phyloP scores from a whole-genome alignment of 2,329 filamentous ascomycete species.

The Akanthomyces dipterigenus region DNA sequence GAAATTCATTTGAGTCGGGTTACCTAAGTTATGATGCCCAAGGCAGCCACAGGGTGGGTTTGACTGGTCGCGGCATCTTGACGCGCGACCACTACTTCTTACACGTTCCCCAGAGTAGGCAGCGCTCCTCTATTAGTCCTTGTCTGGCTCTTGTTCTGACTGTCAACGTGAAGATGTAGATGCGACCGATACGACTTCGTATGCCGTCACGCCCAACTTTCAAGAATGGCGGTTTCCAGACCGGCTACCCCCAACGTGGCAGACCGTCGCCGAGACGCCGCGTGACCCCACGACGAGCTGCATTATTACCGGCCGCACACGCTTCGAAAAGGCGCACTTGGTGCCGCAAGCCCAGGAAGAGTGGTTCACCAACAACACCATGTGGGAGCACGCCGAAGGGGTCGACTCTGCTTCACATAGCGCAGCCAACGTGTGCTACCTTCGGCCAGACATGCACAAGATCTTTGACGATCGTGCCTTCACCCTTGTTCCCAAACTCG shows the following conservation, averaged over 20 bases:
- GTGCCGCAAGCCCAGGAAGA: not conserved
- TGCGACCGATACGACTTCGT: not conserved
- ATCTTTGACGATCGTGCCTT: slow-evolving; percentile 3
- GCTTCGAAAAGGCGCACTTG: not conserved
- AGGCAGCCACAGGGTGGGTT: not conserved
- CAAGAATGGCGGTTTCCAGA: slow-evolving; percentile 11
- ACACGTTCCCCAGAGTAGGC: slow-evolving; percentile 2
- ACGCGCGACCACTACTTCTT: slow-evolving; percentile 3
- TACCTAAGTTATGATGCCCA: slow-evolving; percentile 9
- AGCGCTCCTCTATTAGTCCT: no score
- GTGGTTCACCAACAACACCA: not conserved
- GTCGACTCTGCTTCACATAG: not conserved
- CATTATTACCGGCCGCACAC: not conserved
- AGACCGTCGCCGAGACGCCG: not conserved
- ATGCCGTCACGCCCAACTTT: slow-evolving; percentile 1
- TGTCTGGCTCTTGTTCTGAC: no score
- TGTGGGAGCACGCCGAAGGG: not conserved
- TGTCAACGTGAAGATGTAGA: no score
- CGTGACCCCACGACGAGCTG: not conserved
- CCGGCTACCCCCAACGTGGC: not conserved
- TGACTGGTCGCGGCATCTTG: not conserved
- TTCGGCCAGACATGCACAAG: slow-evolving; percentile 4
- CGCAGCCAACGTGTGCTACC: not conserved
- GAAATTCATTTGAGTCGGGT: slow-evolving; percentile 7
- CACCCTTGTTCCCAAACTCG: slow-evolving; percentile 4